Evolutionary conservation across 2,329 filamentous ascomycete species (phyloP), one percentile per base, ranked within the genome.

Genomic region (Aspergillus melleus): DNA sequence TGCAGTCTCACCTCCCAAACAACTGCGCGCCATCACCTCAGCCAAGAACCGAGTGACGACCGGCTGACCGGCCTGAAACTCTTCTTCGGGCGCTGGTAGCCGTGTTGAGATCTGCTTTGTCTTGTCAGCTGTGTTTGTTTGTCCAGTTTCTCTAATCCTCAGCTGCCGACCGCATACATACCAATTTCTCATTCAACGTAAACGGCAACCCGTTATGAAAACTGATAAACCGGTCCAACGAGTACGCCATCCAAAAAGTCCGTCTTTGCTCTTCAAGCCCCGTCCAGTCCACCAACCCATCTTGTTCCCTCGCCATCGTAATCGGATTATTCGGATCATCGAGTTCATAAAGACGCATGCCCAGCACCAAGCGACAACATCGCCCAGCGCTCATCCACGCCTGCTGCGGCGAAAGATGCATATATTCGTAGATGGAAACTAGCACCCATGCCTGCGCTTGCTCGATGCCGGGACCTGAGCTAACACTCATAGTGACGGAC

Each of bases 231-330:
- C 70, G 72, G 63, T 79, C 76, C 16, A 79, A 59, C 12, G 66
- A 69, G 55, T 75, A 78, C 0, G 76, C 76, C 70, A 78, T 71
- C 76, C 76, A 79, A 61, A 78, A 79, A 0, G 71, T 72, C n/a
- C 76, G 61, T 14, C 76, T 59, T 47, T 67, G 71, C 58, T 76
- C 71, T 59, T 78, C 76, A 9, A 67, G 61, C n/a, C 72, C 68
- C 10, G 71, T 65, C 61, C 66, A 73, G n/a, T 68, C 66, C 10
- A 65, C 55, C 50, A 65, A 19, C 0, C 22, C 54, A 26, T 63
- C 64, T 14, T 61, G 59, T 24, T 57, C 62, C 14, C 39, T 61
- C 12, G 55, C 52, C 39, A 61, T 58, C 56, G 42, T 64, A 30
- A 52, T 57, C 49, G 63, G 60, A 19, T 50, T 64, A 46, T 59